Base-by-base conservation (phyloP, 352 stramenopile genomes). In the Lagenidium giganteum region DNA sequence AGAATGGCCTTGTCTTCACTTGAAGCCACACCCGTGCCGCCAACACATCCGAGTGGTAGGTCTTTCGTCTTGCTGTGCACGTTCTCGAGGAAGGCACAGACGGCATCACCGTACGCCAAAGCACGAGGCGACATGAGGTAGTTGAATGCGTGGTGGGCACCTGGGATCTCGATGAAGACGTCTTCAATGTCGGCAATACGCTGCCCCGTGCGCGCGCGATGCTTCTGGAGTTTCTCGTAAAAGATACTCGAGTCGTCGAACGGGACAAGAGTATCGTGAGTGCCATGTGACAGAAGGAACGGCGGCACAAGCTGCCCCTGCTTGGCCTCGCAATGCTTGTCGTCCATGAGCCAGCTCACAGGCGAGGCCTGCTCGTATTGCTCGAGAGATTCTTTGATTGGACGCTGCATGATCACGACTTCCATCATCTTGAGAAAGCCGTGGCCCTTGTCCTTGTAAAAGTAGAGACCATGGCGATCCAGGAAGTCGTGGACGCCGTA, bases 401-500 rank as follows among this genome's bases (percentile, higher is more conserved):
- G 77, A 39, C 81, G 82, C 41, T 87, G 75, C 61, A 87, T 85
- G 25, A 89, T 57, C 22, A 85, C 39, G 11, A 85, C 39, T 48
- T 89, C 73, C 29, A 89, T 72, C 48, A 79, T 86, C 27, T 66
- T 57, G 31, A 79, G 45, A 54, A 88, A 85, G 37, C 67, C 64
- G 42, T 74, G 54, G 46, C 62, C 58, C 21, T 76, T 67, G 51
- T 87, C 73, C 21, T 68, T 69, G 45, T 76, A 65, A 23, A 61
- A 64, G 45, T 81, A 87, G 54, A 83, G 57, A 6, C 75, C 75
- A 18, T 76, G 60, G 2, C 79, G 73, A 33, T 91, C 79, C 12
- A 63, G 77, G 40, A 91, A 75, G 33, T 91, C 79, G 42, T 91
- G 79, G 28, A 87, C 72, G 13, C 79, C 79, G 32, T 87, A 91